These are phyloP conservation scores for Colletotrichum endophyticum DNA, from an alignment of 2,329 filamentous ascomycete species.

Conservation along the genomic window DNA sequence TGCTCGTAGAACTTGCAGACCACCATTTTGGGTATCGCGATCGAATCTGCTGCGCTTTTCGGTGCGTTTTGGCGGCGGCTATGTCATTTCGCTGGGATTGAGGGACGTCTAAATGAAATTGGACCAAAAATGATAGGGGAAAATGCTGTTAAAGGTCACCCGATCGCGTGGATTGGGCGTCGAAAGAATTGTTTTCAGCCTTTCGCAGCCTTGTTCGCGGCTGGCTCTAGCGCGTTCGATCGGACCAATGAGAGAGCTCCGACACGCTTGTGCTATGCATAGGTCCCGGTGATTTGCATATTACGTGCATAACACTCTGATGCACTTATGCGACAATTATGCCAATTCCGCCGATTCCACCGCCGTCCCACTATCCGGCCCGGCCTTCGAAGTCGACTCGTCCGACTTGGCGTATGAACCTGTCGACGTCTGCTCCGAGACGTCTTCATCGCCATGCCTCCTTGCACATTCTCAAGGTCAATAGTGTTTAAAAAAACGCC, in stretches of 20 bases:
- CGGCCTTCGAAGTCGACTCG: too few relatives aligned
- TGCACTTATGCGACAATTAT: neutral
- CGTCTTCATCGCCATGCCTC: too few relatives aligned
- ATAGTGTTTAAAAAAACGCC: too few relatives aligned
- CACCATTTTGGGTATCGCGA: conserved; percentile 32
- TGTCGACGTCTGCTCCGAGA: too few relatives aligned
- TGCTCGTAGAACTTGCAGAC: conserved; percentile 56
- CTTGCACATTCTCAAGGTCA: too few relatives aligned
- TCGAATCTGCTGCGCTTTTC: neutral
- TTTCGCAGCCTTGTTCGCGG: conserved; percentile 11
- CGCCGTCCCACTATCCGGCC: too few relatives aligned
- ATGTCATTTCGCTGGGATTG: neutral
- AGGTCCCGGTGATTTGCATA: neutral
- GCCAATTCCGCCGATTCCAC: too few relatives aligned
- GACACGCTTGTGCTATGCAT: neutral
- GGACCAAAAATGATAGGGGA: neutral
- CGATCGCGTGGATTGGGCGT: neutral
- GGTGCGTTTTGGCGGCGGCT: neutral
- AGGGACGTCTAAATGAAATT: neutral
- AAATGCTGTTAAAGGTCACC: neutral
- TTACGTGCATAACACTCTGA: accelerated
- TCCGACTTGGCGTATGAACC: too few relatives aligned
- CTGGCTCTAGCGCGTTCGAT: neutral
- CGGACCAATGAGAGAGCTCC: neutral
- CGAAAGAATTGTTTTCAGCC: conserved; percentile 11